Evolutionary conservation across 169 alveolate species (phyloP).

Genomic region (Eimeria acervulina): DNA sequence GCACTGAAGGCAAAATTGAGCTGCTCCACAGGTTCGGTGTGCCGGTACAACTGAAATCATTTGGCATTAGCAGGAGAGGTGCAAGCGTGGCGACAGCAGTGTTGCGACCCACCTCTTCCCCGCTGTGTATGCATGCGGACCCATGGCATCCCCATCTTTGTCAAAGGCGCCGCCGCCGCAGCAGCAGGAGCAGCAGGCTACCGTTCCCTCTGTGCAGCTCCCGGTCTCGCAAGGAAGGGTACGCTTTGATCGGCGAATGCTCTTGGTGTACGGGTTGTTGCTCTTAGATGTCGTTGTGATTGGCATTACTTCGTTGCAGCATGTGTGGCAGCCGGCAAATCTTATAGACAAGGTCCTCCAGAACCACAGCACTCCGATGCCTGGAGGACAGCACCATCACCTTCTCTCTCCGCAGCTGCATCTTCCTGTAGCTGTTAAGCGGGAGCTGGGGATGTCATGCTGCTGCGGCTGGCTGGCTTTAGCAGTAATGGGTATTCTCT

Average conservation of each 20-base stretch:
- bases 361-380: constrained; percentile 53
- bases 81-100: background rate
- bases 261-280: constrained; percentile 71
- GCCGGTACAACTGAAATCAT: background rate
- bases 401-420: constrained; percentile 16
- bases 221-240: constrained; percentile 4
- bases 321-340: constrained; percentile 79
- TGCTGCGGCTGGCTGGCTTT: constrained; percentile 83
- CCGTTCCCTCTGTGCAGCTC: background rate
- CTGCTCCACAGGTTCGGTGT: background rate
- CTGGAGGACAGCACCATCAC: background rate
- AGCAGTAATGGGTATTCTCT: constrained; percentile 71
- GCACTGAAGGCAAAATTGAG: background rate
- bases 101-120: background rate
- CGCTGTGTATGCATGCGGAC: background rate
- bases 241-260: constrained; percentile 70
- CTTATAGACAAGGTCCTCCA: constrained; percentile 77
- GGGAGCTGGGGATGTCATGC: constrained; percentile 82
- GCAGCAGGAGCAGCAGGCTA: constrained; percentile 18
- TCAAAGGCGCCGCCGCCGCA: constrained; percentile 6
- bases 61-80: background rate
- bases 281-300: constrained; percentile 77
- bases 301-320: constrained; percentile 79
- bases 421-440: constrained; percentile 74
- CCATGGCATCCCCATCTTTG: constrained; percentile 29